These are phyloP conservation scores for Candida cerambycidarum DNA, from an alignment of 805 yeast species.

Conservation along the genomic window DNA sequence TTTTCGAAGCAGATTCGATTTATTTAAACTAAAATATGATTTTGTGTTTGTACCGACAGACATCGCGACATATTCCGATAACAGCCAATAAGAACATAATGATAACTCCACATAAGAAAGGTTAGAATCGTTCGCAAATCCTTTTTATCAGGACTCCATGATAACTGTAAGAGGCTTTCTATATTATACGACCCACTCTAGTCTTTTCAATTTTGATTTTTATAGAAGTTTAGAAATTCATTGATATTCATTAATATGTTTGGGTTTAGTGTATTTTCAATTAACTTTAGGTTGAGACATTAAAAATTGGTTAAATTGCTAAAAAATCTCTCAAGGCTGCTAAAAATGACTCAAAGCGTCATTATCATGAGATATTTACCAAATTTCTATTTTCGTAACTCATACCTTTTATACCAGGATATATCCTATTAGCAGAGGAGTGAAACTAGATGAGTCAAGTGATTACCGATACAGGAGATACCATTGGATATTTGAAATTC, in stretches of 20 bases:
- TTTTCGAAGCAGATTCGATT: conserved; percentile 4
- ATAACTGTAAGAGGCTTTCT: not conserved
- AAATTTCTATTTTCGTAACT: not conserved
- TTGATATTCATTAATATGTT: too few relatives aligned
- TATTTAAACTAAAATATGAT: conserved; percentile 7
- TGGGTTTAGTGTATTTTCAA: not conserved
- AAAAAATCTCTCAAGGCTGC: not conserved
- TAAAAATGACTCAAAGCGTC: not conserved
- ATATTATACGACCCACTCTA: too few relatives aligned
- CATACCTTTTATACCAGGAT: not conserved
- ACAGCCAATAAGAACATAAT: not conserved
- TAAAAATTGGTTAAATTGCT: not conserved
- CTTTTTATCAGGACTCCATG: not conserved
- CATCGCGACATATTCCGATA: conserved; percentile 2
- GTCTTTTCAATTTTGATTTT: too few relatives aligned
- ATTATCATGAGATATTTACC: conserved; percentile 4
- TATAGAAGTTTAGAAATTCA: too few relatives aligned
- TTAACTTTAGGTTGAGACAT: not conserved
- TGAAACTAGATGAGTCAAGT: not conserved
- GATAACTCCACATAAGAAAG: conserved; percentile 4
- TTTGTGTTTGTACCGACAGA: conserved; percentile 4
- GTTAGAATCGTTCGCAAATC: not conserved
- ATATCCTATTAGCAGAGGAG: not conserved
- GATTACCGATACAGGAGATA: conserved; percentile 8
- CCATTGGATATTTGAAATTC: not conserved